Evolutionary conservation across 23 red algal species (phyloP).

Genomic region (Gracilaria gracilis): DNA sequence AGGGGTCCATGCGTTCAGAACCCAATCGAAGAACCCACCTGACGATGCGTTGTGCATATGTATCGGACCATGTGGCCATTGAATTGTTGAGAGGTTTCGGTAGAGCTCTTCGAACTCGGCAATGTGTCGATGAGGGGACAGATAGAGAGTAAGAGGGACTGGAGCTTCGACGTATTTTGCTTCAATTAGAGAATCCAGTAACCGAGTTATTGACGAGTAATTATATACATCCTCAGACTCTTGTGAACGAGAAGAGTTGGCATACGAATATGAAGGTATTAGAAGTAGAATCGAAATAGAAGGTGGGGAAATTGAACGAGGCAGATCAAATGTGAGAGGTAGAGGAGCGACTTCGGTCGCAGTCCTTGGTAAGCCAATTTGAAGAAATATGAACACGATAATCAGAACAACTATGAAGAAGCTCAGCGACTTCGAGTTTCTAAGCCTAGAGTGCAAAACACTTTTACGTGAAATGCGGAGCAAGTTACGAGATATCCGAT

Average conservation of each 20-base stretch:
- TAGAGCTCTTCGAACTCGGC: conserved; percentile 2
- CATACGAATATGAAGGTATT: conserved; percentile 42
- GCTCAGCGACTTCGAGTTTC: neutral
- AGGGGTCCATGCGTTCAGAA: conserved; percentile 43
- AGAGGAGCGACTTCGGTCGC: neutral
- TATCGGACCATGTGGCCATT: conserved; percentile 60
- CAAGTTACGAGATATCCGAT: conserved; percentile 40
- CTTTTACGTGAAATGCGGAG: conserved; percentile 36
- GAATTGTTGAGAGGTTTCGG: neutral
- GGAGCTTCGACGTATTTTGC: conserved; percentile 37
- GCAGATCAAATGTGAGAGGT: conserved; percentile 17
- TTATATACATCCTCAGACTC: conserved; percentile 32
- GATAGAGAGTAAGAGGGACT: conserved; percentile 16
- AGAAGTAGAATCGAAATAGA: conserved; percentile 46
- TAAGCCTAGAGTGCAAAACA: conserved; percentile 9
- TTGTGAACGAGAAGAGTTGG: neutral
- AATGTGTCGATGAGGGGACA: conserved; percentile 25
- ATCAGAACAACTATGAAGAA: neutral
- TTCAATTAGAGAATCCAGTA: conserved; percentile 41
- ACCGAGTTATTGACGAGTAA: conserved; percentile 4
- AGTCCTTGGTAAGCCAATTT: neutral
- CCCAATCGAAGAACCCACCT: conserved; percentile 56
- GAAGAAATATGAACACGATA: conserved; percentile 13
- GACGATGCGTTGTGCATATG: conserved; percentile 43
- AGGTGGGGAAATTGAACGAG: neutral